A percentile compares a stretch with the other conserved stretches of the same genome.
These are phyloP conservation scores for Taphrina populina DNA, from an alignment of 1,139 yeast species.

Conservation along the genomic window DNA sequence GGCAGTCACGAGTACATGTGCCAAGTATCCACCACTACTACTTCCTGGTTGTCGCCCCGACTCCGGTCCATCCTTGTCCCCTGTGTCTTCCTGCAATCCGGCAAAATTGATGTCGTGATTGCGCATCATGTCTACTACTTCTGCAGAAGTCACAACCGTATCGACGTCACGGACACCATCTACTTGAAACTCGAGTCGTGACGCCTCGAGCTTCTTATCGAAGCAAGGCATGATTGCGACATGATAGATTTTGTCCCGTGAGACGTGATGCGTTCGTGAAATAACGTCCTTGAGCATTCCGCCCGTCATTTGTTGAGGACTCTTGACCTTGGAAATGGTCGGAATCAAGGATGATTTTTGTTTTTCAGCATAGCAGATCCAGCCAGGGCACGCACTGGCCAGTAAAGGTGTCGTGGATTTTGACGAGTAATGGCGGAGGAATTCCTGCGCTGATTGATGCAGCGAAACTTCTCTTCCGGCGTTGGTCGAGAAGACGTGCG, in stretches of 20 bases:
- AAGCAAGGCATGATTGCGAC: constrained; percentile 93
- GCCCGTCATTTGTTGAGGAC: constrained; percentile 94
- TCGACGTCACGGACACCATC: constrained; percentile 66
- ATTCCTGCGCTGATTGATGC: constrained; percentile 58
- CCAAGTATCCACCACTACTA: constrained; percentile 77
- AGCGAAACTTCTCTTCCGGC: constrained; percentile 73
- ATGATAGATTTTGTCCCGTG: constrained; percentile 60
- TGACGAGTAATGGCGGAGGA: constrained; percentile 42
- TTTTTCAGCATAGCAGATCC: constrained; percentile 93
- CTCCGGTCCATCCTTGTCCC: constrained; percentile 44
- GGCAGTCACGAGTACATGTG: constrained; percentile 43
- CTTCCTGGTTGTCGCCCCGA: constrained; percentile 77
- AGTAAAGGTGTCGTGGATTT: constrained; percentile 50
- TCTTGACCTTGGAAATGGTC: constrained; percentile 58
- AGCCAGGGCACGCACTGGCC: constrained; percentile 87
- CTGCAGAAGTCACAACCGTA: constrained; percentile 90
- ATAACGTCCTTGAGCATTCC: constrained; percentile 63
- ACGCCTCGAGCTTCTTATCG: constrained; percentile 92
- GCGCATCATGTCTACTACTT: constrained; percentile 67
- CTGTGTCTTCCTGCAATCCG: constrained; percentile 39
- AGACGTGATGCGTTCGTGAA: constrained; percentile 46
- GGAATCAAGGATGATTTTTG: constrained; percentile 84
- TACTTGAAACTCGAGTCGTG: constrained; percentile 64
- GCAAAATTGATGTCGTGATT: constrained; percentile 47
- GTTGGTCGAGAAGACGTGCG: constrained; percentile 78